Percentiles rank a stretch among this genome's conserved stretches.
Evolutionary conservation across 768 basidiomycete genomes (phyloP).

Genomic region (Naematelia encephala): DNA sequence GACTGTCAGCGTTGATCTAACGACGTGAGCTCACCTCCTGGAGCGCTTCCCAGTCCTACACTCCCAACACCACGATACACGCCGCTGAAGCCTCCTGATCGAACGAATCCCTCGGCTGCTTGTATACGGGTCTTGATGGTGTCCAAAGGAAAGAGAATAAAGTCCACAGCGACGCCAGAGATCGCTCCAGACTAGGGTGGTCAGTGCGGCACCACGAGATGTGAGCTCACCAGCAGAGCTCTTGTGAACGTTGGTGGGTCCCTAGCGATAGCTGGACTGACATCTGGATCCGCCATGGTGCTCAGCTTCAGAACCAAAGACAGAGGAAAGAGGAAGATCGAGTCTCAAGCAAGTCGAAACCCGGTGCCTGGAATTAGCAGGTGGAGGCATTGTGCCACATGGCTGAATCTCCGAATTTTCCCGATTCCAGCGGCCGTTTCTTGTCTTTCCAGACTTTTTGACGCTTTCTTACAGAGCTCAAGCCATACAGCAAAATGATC

Average conservation of each 20-base stretch:
- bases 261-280: conserved; percentile 7
- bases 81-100: conserved; percentile 81
- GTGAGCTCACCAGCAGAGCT: conserved; percentile 30
- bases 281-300: conserved; percentile 21
- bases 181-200: conserved; percentile 75
- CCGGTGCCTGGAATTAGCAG: background rate
- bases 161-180: conserved; percentile 90
- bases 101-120: conserved; percentile 75
- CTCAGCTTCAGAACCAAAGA: background rate
- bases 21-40: conserved; percentile 65
- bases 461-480: too few species aligned
- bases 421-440: background rate
- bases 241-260: conserved; percentile 30
- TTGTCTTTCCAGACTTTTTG: background rate
- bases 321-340: too few species aligned
- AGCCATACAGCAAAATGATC: conserved; percentile 29
- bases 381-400: conserved; percentile 6
- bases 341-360: background rate
- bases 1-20: conserved; percentile 7
- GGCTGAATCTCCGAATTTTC: background rate
- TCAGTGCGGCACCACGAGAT: background rate
- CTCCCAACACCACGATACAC: conserved; percentile 93
- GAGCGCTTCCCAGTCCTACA: conserved; percentile 89
- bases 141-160: conserved; percentile 95
- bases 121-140: conserved; percentile 95